phyloP scores from a whole-genome alignment of 257 asterid species.

The Solanum clarkiae region DNA sequence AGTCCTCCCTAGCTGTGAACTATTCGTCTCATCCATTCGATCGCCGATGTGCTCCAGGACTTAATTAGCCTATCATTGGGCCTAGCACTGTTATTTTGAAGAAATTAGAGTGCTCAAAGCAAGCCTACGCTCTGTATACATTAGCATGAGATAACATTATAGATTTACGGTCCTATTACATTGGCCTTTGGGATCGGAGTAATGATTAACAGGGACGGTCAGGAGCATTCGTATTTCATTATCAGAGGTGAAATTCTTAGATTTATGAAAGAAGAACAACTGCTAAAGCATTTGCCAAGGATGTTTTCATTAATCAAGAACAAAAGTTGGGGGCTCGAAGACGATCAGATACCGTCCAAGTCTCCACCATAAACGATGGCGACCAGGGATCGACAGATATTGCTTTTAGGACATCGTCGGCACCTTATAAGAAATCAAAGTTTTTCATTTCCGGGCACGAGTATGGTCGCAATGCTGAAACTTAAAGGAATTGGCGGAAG shows the following conservation, averaged over 20 bases:
- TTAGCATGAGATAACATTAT: neutral
- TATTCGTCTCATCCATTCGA: too few species aligned
- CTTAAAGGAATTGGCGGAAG: too few species aligned
- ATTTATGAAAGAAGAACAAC: neutral
- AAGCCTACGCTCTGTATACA: neutral
- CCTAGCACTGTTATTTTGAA: neutral
- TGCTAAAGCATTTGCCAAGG: neutral
- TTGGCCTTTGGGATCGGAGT: neutral
- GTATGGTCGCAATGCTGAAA: neutral
- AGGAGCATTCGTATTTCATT: neutral
- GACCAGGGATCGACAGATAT: conserved; percentile 41
- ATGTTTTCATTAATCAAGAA: neutral
- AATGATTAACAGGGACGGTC: neutral
- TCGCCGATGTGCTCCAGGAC: too few species aligned
- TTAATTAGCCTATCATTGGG: too few species aligned
- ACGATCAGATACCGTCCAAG: neutral
- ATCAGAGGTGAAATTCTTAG: neutral
- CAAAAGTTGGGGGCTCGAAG: neutral
- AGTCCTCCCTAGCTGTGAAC: too few species aligned
- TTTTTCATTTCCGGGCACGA: neutral
- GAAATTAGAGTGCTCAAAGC: neutral
- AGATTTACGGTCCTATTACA: neutral
- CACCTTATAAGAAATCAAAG: neutral
- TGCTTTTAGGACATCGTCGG: conserved; percentile 25
- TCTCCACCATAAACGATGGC: conserved; percentile 8